Evolutionary conservation across 495 filamentous ascomycete genomes (phyloP).

Genomic region (Penicillium goetzii): DNA sequence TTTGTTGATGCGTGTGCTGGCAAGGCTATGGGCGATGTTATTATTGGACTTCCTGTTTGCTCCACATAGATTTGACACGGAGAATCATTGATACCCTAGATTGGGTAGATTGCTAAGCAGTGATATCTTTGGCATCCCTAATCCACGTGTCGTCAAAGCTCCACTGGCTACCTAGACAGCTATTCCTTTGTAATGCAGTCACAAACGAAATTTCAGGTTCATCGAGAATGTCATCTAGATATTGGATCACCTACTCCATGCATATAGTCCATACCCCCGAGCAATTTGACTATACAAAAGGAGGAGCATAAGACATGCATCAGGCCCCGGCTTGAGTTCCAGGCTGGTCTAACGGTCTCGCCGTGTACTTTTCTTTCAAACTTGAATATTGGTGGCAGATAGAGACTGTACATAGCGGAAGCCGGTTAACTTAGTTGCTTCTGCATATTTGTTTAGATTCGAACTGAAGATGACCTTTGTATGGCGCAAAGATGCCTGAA

Average conservation of each 20-base stretch:
- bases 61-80: neutral
- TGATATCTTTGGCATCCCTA: too few species aligned
- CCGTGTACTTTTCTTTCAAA: constrained; percentile 19
- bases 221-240: constrained; percentile 17
- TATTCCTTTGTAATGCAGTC: too few species aligned
- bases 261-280: neutral
- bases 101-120: neutral
- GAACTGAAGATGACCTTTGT: neutral
- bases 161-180: too few species aligned
- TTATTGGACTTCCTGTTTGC: neutral
- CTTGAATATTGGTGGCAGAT: constrained; percentile 8
- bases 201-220: neutral
- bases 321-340: constrained; percentile 20
- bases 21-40: neutral
- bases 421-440: constrained; percentile 28
- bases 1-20: neutral
- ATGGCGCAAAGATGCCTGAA: constrained; percentile 1
- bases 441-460: constrained; percentile 8
- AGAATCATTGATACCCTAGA: neutral
- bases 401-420: constrained; percentile 21
- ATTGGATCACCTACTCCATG: constrained; percentile 13
- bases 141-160: too few species aligned
- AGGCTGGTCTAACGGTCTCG: constrained; percentile 18
- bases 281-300: constrained; percentile 21
- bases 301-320: constrained; percentile 24